Base-by-base conservation (phyloP, 2,329 filamentous ascomycete genomes). In the Leptographium flavum region DNA sequence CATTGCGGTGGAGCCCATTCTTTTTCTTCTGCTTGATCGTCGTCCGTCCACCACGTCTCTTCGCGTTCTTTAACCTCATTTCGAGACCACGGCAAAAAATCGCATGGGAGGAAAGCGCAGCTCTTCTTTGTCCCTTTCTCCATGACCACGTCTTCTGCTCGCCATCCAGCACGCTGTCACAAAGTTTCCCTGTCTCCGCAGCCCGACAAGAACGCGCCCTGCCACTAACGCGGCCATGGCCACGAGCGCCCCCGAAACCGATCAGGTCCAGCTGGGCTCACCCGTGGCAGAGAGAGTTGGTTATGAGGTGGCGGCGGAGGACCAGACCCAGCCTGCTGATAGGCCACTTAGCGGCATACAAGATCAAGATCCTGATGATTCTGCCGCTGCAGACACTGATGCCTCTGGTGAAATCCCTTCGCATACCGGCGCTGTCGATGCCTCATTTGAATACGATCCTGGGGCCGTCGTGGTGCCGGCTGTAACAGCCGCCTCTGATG, bases 401-500 rank as follows among this genome's bases (percentile, higher is more conserved):
- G 66, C 62, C 58, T 58, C 64, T 60, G 69, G 67, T 68, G 70
- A 74, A 57, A 55, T 59, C 53, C 63, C 61, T 57, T 61, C 57
- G 52, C 61, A 64, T 56, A 64, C 67, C 60, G 67, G 63, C 52
- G 61, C 60, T 52, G 53, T 54, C 55, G 72, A 73, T 52, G 72
- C 74, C 58, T 68, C 65, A 48, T 70, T 63, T 52, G 73, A 76
- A 54, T 76, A 76, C 64, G 72, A 76, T 51, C 72, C 73, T 47
- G 72, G 52, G 28, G 51, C 43, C 7, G 43, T 45, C 1, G 33
- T 40, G 28, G 23, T 39, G 23, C 23, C 41, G 14, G 42, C 32
- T 43, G 19, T 38, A 37, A 25, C 36, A 17, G 17, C n/a, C n/a
- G 25, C 17, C 22, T 22, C 33, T 10, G 39, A 40, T 10, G 40